Evolutionary conservation across 495 filamentous ascomycete species (phyloP), one percentile per base, ranked within the genome.

Genomic region (Penicillium paradoxum): DNA sequence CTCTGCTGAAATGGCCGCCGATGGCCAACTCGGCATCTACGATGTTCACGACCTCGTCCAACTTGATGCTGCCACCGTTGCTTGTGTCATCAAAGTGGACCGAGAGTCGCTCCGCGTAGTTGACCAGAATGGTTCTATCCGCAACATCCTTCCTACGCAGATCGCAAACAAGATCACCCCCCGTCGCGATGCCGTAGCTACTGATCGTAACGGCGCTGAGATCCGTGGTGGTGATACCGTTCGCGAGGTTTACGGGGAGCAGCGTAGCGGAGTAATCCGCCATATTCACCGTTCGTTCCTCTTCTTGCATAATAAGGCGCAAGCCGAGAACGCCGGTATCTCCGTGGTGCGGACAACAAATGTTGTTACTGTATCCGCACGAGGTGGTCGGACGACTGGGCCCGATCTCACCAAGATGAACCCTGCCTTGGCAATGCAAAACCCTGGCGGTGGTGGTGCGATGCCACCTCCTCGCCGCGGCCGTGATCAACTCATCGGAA

Each of bases 11-110:
- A 87, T 91, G 57, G 90, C 88, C 49, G 88, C 85, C 38, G 81
- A 88, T 54, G 84, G 84, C 9, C 83, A 85, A 41, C 79, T 89
- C 21, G 89, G 89, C 14, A 87, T 90, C 64, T 97, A 86, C 67
- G 88, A 92, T 53, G 83, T 99, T 29, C 87, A 91, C 54, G 93
- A 99, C 69, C 77, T 99, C 21, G 90, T 97, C 17, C 91, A 97
- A 71, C 82, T 99, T 53, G 95, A 97, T 69, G 81, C 89, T 37
- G 80, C 89, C 15, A 97, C 91, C 4, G 93, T 97, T 27, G 93
- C 83, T 38, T 95, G 89, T 65, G 84, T 97, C 37, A 83, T 95
- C 71, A 96, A 96, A 69, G 90, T 97, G 19, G 93, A 97, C 59
- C 85, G 91, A 29, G 93, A 97, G 65, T 89, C 90, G 6, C 69